phyloP scores from a whole-genome alignment of 331 rosid species.

The Dryas integrifolia region DNA sequence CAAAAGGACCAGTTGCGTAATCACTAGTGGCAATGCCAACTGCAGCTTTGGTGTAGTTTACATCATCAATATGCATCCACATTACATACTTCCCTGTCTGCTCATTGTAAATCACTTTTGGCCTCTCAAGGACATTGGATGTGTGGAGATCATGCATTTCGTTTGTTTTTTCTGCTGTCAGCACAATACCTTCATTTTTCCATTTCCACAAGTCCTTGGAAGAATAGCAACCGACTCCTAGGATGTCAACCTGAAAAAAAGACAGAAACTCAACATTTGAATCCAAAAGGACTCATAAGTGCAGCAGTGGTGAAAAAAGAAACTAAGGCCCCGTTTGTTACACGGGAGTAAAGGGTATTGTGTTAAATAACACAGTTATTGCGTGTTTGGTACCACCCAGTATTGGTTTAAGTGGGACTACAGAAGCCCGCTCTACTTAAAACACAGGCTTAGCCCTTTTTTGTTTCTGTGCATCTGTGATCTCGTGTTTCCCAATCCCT shows the following conservation, averaged over 20 bases:
- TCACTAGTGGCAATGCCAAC: constrained; percentile 83
- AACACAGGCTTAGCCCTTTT: too few relatives aligned
- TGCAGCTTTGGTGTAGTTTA: constrained; percentile 89
- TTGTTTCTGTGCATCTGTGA: too few relatives aligned
- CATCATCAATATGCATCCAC: constrained; percentile 99
- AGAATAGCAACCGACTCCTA: constrained; percentile 97
- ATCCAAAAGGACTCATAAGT: neutral
- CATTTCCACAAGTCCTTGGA: constrained; percentile 94
- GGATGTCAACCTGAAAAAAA: constrained; percentile 74
- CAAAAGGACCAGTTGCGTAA: constrained; percentile 79
- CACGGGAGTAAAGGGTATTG: too few relatives aligned
- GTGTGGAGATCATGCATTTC: constrained; percentile 90
- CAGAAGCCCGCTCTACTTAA: too few relatives aligned
- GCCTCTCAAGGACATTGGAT: constrained; percentile 91
- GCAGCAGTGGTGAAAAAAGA: neutral
- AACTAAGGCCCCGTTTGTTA: neutral
- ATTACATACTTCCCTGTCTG: constrained; percentile 80
- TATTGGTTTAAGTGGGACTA: too few relatives aligned
- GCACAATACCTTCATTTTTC: constrained; percentile 92
- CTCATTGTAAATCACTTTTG: constrained; percentile 85
- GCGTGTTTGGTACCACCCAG: too few relatives aligned
- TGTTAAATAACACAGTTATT: too few relatives aligned
- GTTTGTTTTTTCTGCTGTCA: constrained; percentile 73
- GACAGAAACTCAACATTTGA: neutral
- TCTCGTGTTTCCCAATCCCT: too few relatives aligned